Conservation (phyloP, 139 green algal genomes). For the Coccomyxa sp. region DNA sequence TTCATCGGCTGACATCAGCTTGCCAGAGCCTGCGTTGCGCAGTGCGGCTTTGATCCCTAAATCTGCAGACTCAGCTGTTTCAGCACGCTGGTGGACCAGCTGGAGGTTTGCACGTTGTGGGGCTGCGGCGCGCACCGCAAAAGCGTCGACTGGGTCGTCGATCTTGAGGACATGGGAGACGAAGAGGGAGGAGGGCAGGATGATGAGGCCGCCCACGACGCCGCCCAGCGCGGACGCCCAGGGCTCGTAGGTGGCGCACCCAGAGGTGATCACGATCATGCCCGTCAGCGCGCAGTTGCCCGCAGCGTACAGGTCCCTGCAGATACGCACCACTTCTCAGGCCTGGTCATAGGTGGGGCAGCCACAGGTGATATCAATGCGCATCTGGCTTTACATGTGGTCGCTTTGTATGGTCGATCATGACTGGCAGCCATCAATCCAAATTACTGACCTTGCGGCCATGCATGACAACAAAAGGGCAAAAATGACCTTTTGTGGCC, state of each 20-base stretch:
- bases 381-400: no score
- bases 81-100: background rate
- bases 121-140: conserved; percentile 12
- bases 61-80: background rate
- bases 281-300: background rate
- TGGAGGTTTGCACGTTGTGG: background rate
- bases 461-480: background rate
- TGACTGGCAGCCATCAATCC: no score
- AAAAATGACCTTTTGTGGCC: no score
- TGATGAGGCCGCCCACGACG: conserved; percentile 30
- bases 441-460: no score
- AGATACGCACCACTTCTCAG: background rate
- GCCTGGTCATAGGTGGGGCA: no score
- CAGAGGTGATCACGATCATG: conserved; percentile 28
- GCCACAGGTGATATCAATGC: no score
- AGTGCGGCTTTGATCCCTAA: background rate
- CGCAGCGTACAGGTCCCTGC: background rate
- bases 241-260: conserved; percentile 25
- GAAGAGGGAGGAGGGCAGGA: conserved; percentile 20
- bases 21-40: background rate
- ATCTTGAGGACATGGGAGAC: conserved; percentile 36
- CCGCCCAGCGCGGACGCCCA: conserved; percentile 44
- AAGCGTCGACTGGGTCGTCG: conserved; percentile 49
- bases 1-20: background rate
- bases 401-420: no score